phyloP scores from a whole-genome alignment of 768 basidiomycete genomes.

The Neoboletus brunneissimus region DNA sequence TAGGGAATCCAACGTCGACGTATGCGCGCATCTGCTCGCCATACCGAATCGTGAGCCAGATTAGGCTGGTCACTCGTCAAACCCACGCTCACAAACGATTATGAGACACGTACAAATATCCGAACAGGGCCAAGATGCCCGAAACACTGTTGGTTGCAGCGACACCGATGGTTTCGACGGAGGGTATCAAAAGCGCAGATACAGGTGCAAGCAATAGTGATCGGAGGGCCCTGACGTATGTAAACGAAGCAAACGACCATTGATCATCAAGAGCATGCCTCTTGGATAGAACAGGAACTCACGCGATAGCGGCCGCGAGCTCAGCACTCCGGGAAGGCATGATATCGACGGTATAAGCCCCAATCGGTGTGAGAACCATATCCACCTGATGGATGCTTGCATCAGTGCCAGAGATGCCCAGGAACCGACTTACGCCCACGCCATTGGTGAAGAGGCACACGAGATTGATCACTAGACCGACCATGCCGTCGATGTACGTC shows the following conservation, averaged over 20 bases:
- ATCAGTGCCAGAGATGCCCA: neutral
- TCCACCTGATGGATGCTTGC: slow-evolving; percentile 43
- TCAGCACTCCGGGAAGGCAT: slow-evolving; percentile 62
- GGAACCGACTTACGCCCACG: slow-evolving; percentile 47
- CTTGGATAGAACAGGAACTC: slow-evolving; percentile 17
- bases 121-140: slow-evolving; percentile 47
- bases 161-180: slow-evolving; percentile 53
- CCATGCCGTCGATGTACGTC: slow-evolving; percentile 44
- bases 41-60: slow-evolving; percentile 53
- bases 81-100: neutral
- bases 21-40: slow-evolving; percentile 56
- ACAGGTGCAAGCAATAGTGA: slow-evolving; percentile 18
- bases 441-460: slow-evolving; percentile 62
- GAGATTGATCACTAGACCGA: slow-evolving; percentile 51
- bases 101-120: slow-evolving; percentile 46
- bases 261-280: neutral
- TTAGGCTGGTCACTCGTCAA: slow-evolving; percentile 36
- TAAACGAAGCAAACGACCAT: neutral
- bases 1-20: slow-evolving; percentile 54
- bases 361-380: slow-evolving; percentile 50
- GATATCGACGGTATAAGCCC: slow-evolving; percentile 60
- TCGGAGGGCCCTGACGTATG: slow-evolving; percentile 17
- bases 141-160: slow-evolving; percentile 45
- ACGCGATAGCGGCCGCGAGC: slow-evolving; percentile 56
- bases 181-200: slow-evolving; percentile 30